phyloP scores from a whole-genome alignment of 805 yeast genomes.

The Phaffomyces antillensis region DNA sequence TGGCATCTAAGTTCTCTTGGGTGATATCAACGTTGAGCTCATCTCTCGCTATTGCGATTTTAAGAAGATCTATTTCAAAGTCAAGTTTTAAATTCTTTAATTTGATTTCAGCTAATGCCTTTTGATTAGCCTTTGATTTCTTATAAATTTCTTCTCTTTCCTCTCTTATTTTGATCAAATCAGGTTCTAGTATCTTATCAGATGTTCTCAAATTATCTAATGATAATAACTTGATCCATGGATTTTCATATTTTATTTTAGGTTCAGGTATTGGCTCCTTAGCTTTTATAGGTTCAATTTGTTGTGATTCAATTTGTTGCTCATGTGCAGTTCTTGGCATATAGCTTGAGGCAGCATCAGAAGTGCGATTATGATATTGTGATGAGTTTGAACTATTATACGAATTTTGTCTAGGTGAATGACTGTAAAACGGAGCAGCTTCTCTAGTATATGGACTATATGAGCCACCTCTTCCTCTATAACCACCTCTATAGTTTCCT shows the following conservation, averaged over 20 bases:
- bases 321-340: background rate
- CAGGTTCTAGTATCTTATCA: conserved; percentile 1
- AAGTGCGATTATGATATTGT: background rate
- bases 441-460: conserved; percentile 3
- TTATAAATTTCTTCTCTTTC: conserved; percentile 12
- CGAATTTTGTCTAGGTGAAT: background rate
- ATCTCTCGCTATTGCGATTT: conserved; percentile 25
- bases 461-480: conserved; percentile 2
- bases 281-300: background rate
- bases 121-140: conserved; percentile 20
- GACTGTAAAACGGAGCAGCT: background rate
- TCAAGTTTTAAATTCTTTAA: conserved; percentile 17
- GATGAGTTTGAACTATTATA: background rate
- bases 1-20: conserved; percentile 28
- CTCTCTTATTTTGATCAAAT: conserved; percentile 4
- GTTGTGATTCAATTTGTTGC: background rate
- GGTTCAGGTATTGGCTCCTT: background rate
- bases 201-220: conserved; percentile 2
- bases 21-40: conserved; percentile 27
- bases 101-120: conserved; percentile 18
- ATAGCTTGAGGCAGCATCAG: background rate
- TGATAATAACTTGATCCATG: conserved; percentile 10
- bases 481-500: conserved; percentile 3
- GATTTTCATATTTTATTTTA: conserved; percentile 6
- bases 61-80: conserved; percentile 22